Conservation (phyloP, 1,139 yeast genomes). For the Geotrichum reessii region DNA sequence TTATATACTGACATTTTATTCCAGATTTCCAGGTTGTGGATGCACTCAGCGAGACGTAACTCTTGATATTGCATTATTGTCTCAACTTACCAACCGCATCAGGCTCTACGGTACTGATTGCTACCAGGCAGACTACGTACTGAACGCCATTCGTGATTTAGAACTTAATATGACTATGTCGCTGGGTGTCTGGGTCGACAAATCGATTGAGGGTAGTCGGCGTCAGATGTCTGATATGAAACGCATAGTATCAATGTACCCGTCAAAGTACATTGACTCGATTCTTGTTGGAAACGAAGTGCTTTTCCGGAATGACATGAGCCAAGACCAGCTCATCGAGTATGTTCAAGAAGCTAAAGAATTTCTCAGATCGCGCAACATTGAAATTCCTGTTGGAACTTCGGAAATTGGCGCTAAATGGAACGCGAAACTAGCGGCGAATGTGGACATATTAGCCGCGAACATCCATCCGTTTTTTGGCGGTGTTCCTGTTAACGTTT, state of each 20-base stretch:
- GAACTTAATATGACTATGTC: constrained; percentile 53
- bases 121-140: constrained; percentile 47
- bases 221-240: constrained; percentile 39
- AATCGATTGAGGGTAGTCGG: constrained; percentile 43
- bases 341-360: constrained; percentile 44
- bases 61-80: constrained; percentile 52
- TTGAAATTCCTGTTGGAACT: constrained; percentile 49
- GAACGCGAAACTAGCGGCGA: constrained; percentile 33
- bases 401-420: constrained; percentile 49
- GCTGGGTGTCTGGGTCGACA: constrained; percentile 62
- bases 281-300: constrained; percentile 62
- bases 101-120: constrained; percentile 64
- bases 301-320: constrained; percentile 49
- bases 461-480: constrained; percentile 67
- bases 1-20: background rate
- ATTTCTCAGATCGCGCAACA: constrained; percentile 35
- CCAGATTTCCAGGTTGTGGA: constrained; percentile 40
- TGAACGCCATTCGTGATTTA: constrained; percentile 49
- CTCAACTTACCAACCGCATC: constrained; percentile 53
- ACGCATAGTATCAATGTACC: constrained; percentile 41
- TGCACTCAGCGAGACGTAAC: constrained; percentile 45
- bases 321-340: constrained; percentile 38
- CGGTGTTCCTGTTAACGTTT: constrained; percentile 48
- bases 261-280: constrained; percentile 46
- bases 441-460: constrained; percentile 56